phyloP scores from a whole-genome alignment of 139 green algal species.

The Klebsormidium nitens region DNA sequence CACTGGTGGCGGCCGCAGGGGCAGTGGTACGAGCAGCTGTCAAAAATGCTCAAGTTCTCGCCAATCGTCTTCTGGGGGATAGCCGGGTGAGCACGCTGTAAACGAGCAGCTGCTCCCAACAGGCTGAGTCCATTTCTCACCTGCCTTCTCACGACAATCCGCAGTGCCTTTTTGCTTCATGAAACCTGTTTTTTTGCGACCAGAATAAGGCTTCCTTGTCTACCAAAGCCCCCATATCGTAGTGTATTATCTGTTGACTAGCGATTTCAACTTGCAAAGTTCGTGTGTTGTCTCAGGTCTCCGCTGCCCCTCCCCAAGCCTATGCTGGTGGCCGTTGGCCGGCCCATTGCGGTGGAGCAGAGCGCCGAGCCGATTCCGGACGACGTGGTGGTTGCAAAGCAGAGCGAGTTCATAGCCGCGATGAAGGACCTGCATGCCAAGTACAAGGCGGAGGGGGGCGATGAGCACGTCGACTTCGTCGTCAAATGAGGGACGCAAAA shows the following conservation, averaged over 20 bases:
- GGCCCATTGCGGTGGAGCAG: conserved; percentile 17
- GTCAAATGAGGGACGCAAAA: too few relatives aligned
- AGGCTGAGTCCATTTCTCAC: too few relatives aligned
- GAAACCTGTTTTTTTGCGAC: too few relatives aligned
- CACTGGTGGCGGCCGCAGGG: conserved; percentile 21
- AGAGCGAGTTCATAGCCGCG: conserved; percentile 8
- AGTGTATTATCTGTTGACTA: too few relatives aligned
- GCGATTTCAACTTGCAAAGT: too few relatives aligned
- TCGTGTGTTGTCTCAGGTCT: too few relatives aligned
- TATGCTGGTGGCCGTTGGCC: conserved; percentile 23
- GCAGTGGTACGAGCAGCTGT: conserved; percentile 20
- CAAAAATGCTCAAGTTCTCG: conserved; percentile 13
- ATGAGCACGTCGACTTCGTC: conserved; percentile 7
- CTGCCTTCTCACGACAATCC: too few relatives aligned
- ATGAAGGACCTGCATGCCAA: conserved; percentile 14
- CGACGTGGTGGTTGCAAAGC: conserved; percentile 7
- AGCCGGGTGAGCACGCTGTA: too few relatives aligned
- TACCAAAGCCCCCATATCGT: too few relatives aligned
- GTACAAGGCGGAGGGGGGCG: conserved; percentile 13
- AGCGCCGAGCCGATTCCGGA: not conserved
- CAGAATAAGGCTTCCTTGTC: too few relatives aligned
- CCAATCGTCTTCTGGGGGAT: conserved; percentile 39
- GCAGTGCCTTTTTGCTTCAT: too few relatives aligned
- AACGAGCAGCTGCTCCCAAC: too few relatives aligned
- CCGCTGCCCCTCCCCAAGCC: conserved; percentile 12